Percentiles rank a stretch among this genome's conserved stretches.
phyloP scores from a whole-genome alignment of 2,329 filamentous ascomycete genomes.

The Drechslera avenae region DNA sequence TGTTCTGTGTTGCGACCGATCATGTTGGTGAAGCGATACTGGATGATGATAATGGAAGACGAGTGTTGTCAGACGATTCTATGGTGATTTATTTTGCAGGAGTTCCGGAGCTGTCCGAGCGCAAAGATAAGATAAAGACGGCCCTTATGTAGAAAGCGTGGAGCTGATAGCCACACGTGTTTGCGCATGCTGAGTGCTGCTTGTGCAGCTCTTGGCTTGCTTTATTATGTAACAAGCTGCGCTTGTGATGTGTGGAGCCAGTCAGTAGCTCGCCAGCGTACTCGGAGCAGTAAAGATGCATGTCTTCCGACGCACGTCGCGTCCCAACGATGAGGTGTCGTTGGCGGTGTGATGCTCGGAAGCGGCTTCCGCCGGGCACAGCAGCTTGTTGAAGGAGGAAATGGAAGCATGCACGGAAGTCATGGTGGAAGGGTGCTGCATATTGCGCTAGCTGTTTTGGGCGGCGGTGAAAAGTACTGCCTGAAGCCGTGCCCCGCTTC shows the following conservation, averaged over 20 bases:
- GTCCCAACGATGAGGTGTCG: slow-evolving; percentile 1
- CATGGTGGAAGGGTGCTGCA: slow-evolving; percentile 9
- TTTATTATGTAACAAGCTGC: slow-evolving; percentile 40
- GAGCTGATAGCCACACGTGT: slow-evolving; percentile 1
- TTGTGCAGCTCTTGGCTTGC: slow-evolving; percentile 14
- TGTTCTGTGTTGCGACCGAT: slow-evolving; percentile 26
- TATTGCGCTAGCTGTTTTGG: slow-evolving; percentile 1
- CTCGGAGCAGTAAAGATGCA: slow-evolving; percentile 5
- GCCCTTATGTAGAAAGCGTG: slow-evolving; percentile 17
- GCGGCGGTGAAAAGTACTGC: slow-evolving; percentile 23
- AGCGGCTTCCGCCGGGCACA: slow-evolving; percentile 34
- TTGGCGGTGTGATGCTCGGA: slow-evolving; percentile 9
- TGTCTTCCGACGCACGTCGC: slow-evolving; percentile 2
- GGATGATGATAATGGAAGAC: neutral
- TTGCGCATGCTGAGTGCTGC: no score
- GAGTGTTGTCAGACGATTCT: neutral
- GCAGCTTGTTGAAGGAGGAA: slow-evolving; percentile 17
- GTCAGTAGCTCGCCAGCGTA: slow-evolving; percentile 24
- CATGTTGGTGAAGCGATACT: slow-evolving; percentile 19
- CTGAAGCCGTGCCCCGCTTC: slow-evolving; percentile 26
- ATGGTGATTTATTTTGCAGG: neutral
- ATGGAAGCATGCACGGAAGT: slow-evolving; percentile 13
- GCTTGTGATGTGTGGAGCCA: slow-evolving; percentile 25
- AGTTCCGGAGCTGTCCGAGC: neutral
- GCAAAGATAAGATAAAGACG: slow-evolving; percentile 7